Evolutionary conservation across 257 asterid species (phyloP).

Genomic region (Ilex aquifolium): DNA sequence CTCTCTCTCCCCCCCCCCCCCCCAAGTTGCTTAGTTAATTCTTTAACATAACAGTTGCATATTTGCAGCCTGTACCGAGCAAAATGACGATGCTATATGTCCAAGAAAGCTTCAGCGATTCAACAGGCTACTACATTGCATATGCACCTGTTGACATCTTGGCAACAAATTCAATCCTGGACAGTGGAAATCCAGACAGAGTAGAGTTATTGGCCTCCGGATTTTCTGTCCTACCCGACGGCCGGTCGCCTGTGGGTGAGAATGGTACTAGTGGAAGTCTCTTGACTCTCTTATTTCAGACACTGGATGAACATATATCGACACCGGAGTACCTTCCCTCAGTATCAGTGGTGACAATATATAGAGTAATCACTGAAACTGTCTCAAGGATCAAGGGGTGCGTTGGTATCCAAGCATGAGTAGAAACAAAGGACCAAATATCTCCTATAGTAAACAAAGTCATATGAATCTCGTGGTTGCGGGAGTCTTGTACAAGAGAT

Average conservation of each 20-base stretch:
- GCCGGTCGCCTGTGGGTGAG: not conserved
- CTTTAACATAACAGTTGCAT: not conserved
- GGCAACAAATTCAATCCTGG: constrained; percentile 26
- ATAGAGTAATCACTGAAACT: no score
- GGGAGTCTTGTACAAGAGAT: no score
- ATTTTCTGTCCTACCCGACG: constrained; percentile 32
- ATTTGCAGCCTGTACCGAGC: constrained; percentile 18
- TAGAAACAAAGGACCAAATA: no score
- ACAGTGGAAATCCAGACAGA: constrained; percentile 30
- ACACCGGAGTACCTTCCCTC: no score
- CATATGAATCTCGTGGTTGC: no score
- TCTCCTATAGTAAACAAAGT: no score
- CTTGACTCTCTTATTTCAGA: no score
- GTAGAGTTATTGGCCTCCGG: constrained; percentile 45
- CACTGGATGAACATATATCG: no score
- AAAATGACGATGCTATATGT: constrained; percentile 24
- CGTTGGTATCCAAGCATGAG: no score
- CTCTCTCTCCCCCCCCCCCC: no score
- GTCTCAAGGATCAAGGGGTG: no score
- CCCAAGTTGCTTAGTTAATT: not conserved
- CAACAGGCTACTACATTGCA: constrained; percentile 26
- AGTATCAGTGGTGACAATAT: no score
- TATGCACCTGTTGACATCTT: constrained; percentile 38
- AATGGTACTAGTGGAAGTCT: not conserved
- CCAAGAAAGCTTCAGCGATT: constrained; percentile 44